Evolutionary conservation across 805 yeast species (phyloP), one percentile per base, ranked within the genome.

Genomic region (Starmerella bombicola): DNA sequence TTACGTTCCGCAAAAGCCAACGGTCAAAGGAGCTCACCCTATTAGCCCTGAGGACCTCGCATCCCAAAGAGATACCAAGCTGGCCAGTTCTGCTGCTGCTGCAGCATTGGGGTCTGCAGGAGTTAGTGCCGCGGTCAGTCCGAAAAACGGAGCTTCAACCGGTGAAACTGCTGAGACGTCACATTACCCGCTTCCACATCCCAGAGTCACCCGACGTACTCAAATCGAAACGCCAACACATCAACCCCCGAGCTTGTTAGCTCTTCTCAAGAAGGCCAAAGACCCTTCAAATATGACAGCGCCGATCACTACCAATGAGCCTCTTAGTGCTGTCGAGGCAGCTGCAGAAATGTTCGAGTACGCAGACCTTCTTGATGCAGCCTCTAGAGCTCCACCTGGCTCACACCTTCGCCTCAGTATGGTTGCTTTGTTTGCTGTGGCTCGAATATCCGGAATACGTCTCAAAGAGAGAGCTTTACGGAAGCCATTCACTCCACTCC

Each of bases 241-340:
- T 25, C 63, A 74, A 0, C 97, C 97, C 3, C 95, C 95, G 9
- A 79, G 91, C 47, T 60, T 88, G 26, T 64, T 88, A 41, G 71
- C 83, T 1, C 74, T 85, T 52, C 67, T 91, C 37, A 70, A 95
- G 43, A 86, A 86, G 58, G 85, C 84, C 51, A 88, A 86, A 55
- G 97, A 88, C 59, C 58, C 91, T 42, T 69, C 85, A 0, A 38
- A 38, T 9, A 47, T 60, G 12, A 77, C 95, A 0, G 85, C 88
- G 86, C 98, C 98, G 1, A 94, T 91, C 6, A 77, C 91, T 1
- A 72, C 85, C 40, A 91, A 91, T 62, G 98, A 91, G 60, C 98
- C 98, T 0, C 57, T 88, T 18, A 74, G 93, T 0, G 74, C 81
- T 22, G 65, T 88, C 41, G 95, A 91, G 58, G 72, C 76, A 47